Percentiles rank a stretch among this genome's conserved stretches.
Evolutionary conservation across 2,329 filamentous ascomycete species (phyloP).

Genomic region (Aspergillus uvarum): DNA sequence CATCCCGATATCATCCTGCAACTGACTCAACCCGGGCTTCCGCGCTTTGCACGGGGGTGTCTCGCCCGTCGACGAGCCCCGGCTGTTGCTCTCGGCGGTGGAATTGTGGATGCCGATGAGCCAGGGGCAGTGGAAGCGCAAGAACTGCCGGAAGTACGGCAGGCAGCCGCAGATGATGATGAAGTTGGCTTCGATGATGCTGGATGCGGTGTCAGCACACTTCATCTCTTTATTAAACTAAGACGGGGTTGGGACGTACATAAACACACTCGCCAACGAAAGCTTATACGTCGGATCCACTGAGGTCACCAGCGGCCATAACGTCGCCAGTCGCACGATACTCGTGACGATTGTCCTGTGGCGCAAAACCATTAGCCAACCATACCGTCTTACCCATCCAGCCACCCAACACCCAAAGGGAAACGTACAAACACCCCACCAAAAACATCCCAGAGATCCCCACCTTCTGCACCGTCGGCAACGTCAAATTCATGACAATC

Average conservation of each 20-base stretch:
- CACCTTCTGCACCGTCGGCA: conserved; percentile 19
- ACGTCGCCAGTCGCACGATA: conserved; percentile 24
- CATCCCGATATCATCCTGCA: conserved; percentile 5
- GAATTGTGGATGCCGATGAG: background rate
- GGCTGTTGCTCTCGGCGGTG: background rate
- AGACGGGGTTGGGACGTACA: background rate
- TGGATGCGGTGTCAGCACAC: background rate
- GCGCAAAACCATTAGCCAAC: background rate
- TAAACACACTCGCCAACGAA: conserved; percentile 16
- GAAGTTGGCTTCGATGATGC: conserved; percentile 12
- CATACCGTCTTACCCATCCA: background rate
- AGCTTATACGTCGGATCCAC: conserved; percentile 20
- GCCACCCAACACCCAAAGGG: no score
- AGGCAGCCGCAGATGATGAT: conserved; percentile 14
- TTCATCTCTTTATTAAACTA: no score
- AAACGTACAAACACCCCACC: conserved; percentile 20
- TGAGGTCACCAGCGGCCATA: conserved; percentile 22
- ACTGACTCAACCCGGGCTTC: background rate
- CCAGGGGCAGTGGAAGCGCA: conserved; percentile 6
- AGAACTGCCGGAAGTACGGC: conserved; percentile 9
- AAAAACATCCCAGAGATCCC: conserved; percentile 20
- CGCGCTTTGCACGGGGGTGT: background rate
- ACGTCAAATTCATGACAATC: conserved; percentile 14
- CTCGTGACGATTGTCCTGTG: conserved; percentile 24
- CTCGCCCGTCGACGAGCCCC: background rate